Evolutionary conservation across 2,329 filamentous ascomycete genomes (phyloP), one percentile per base, ranked within the genome.

Genomic region (Calonectria montana): DNA sequence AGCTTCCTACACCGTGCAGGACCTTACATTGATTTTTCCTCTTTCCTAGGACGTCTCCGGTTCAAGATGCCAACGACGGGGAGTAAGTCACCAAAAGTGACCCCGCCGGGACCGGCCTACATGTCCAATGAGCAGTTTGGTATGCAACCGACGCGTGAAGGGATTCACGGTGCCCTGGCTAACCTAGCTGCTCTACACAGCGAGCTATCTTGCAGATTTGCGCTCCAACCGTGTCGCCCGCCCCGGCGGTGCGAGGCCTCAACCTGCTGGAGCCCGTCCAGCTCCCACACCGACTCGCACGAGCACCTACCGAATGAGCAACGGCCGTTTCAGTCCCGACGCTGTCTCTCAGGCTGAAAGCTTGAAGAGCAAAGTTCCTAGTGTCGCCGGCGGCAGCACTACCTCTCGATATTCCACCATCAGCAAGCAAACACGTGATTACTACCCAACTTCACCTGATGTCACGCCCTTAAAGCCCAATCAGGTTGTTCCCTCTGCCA

Each of bases 201-300:
- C 91, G 75, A 87, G 87, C 72, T 96, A 95, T 82, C 89, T 95
- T 41, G 87, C 92, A 76, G 90, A 92, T 76, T 88, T 96, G 41
- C 92, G 94, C 76, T 90, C 88, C 76, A 93, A 90, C 82, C 91
- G 92, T 64, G 86, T 91, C 68, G 87, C 89, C 41, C 89, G 94
- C 68, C 94, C 94, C 10, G 92, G 91, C 69, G 93, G 94, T 73
- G 92, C 93, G 62, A 88, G 94, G 75, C 93, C 93, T 71, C 88
- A 88, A 67, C 89, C 89, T 25, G 79, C 83, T 41, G 79, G 71
- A 75, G 83, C 68, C 76, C 81, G 81, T 65, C 77, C 75, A 76
- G 78, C 75, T 77, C 84, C 80, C 77, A 82, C 73, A 77, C 84
- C 80, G 78, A 82, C 73, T 77, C 81, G 79, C 57, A 71, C 75